Base-by-base conservation (phyloP, 1,139 yeast genomes). In the Zygosaccharomyces pseudobailii region DNA sequence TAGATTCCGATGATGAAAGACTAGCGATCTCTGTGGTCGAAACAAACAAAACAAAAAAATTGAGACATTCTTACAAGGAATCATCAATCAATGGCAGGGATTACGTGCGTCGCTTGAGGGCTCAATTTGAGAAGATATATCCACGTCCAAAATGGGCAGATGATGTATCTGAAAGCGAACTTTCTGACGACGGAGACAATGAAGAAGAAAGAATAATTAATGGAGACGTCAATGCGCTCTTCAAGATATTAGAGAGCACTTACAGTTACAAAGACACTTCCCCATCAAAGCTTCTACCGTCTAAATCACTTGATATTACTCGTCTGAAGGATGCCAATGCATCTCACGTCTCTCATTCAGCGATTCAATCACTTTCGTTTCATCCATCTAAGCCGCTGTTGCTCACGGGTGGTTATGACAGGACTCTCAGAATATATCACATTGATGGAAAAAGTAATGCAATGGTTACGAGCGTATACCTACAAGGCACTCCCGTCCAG, bases 351-450 rank as follows among this genome's bases (percentile, higher is more conserved):
- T 79, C 96, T 10, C 79, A 77, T 55, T 76, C 96, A 0, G 96
- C 89, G 1, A 79, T 94, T 23, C 97, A 89, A 67, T 72, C 92
- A 0, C 62, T 94, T 42, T 75, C 85, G 9, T 92, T 92, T 76
- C 98, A 94, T 65, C 87, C 87, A 9, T 72, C 78, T 6, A 94
- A 87, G 59, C 96, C 98, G 25, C 50, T 94, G 37, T 69, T 92
- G 41, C 70, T 92, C 50, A 86, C 96, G 0, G 95, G 94, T 51
- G 99, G 99, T 23, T 89, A 84, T 62, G 99, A 94, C 65, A 78
- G 88, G 59, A 86, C 97, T 0, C 66, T 92, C 48, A 74, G 98
- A 59, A 73, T 94, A 24, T 92, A 83, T 65, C 95, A 92, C 61
- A 80, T 90, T 49, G 98, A 92, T 64, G 97, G 97, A n/a, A 87